Conservation (phyloP, 306 rosid genomes). For the Argentina anserina region DNA sequence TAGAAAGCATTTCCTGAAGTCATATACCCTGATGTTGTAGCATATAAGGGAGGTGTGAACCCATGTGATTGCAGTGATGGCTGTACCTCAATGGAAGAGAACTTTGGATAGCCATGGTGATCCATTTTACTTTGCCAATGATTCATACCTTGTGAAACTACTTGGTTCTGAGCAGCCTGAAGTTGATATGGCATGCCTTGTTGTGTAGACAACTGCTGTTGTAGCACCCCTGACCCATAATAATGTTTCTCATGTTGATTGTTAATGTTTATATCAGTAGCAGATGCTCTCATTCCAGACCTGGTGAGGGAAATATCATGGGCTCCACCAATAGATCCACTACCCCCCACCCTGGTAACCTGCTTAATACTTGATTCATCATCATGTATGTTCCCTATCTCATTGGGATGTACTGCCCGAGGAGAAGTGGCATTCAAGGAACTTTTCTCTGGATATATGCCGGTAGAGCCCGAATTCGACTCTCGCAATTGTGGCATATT, state of each 20-base stretch:
- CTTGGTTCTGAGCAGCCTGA: slow-evolving; percentile 32
- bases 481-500: slow-evolving; percentile 34
- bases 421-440: slow-evolving; percentile 19
- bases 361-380: slow-evolving; percentile 30
- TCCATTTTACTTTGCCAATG: slow-evolving; percentile 37
- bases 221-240: slow-evolving; percentile 23
- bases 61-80: slow-evolving; percentile 42
- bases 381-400: slow-evolving; percentile 14
- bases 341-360: slow-evolving; percentile 21
- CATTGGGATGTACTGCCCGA: slow-evolving; percentile 25
- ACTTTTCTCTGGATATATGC: slow-evolving; percentile 24
- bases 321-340: slow-evolving; percentile 23
- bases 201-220: slow-evolving; percentile 29
- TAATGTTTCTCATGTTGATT: slow-evolving; percentile 30
- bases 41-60: slow-evolving; percentile 43
- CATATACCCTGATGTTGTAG: slow-evolving; percentile 46
- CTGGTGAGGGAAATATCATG: slow-evolving; percentile 21
- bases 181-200: slow-evolving; percentile 32
- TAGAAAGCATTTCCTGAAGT: slow-evolving; percentile 44
- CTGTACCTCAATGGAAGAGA: slow-evolving; percentile 40
- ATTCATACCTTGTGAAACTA: slow-evolving; percentile 40
- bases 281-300: slow-evolving; percentile 26
- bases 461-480: slow-evolving; percentile 29
- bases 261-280: slow-evolving; percentile 21
- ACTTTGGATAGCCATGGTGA: slow-evolving; percentile 38